phyloP scores from a whole-genome alignment of 148 eudicot species.

The Silene conica region DNA sequence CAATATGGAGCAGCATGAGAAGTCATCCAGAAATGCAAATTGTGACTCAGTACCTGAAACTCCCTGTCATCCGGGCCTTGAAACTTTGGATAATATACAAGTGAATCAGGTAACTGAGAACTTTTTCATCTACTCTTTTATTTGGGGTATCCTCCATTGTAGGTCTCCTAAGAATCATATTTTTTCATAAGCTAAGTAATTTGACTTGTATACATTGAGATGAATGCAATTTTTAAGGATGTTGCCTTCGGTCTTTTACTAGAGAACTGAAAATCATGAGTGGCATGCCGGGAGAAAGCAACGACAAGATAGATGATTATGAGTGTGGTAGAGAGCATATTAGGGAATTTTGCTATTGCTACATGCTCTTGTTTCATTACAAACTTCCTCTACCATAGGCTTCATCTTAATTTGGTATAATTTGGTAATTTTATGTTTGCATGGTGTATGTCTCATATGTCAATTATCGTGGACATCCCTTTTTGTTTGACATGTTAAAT shows the following conservation, averaged over 20 bases:
- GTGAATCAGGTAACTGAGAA: slow-evolving; percentile 5
- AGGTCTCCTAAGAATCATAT: not conserved
- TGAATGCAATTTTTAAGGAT: not conserved
- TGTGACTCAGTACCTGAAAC: not conserved
- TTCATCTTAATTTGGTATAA: no score
- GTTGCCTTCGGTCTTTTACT: slow-evolving; percentile 3
- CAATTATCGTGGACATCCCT: no score
- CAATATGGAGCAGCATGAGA: slow-evolving; percentile 5
- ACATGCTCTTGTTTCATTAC: no score
- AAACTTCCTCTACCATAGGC: no score
- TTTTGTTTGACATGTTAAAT: not conserved
- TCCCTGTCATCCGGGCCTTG: not conserved
- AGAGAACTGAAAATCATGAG: slow-evolving; percentile 1
- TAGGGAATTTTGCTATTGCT: no score
- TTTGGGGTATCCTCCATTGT: not conserved
- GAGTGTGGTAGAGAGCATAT: no score
- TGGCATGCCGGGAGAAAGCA: slow-evolving; percentile 9
- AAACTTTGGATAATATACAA: not conserved
- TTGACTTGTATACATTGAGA: slow-evolving; percentile 2
- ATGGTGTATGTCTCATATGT: no score
- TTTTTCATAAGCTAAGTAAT: not conserved
- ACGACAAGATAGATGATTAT: not conserved
- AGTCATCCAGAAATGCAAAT: not conserved
- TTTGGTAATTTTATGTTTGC: no score
- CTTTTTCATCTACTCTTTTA: not conserved